Conservation (phyloP, 2,329 filamentous ascomycete species). For the Cladosporium austrohemisphaericum region DNA sequence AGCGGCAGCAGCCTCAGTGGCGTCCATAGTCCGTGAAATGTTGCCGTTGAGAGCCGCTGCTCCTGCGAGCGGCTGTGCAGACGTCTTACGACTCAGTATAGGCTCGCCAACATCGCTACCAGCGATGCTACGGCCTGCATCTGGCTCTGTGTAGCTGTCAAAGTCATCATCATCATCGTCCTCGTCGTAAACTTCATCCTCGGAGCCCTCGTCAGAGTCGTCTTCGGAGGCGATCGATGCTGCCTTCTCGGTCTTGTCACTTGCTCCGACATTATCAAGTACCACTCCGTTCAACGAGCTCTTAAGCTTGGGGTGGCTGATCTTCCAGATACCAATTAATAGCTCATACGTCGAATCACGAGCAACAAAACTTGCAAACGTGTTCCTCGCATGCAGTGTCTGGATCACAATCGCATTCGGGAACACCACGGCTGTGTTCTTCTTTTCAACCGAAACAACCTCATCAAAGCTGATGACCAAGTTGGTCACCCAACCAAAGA, state of each 20-base stretch:
- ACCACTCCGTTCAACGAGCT: slow-evolving; percentile 87
- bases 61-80: slow-evolving; percentile 46
- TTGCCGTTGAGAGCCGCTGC: slow-evolving; percentile 37
- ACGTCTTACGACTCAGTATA: slow-evolving; percentile 66
- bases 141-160: slow-evolving; percentile 59
- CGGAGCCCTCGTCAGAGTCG: slow-evolving; percentile 59
- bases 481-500: slow-evolving; percentile 95
- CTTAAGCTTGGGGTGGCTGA: slow-evolving; percentile 86
- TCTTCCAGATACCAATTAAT: slow-evolving; percentile 97
- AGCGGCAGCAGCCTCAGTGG: slow-evolving; percentile 37
- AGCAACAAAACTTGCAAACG: slow-evolving; percentile 92
- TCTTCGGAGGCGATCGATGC: slow-evolving; percentile 54
- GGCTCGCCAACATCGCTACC: slow-evolving; percentile 49
- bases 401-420: slow-evolving; percentile 97
- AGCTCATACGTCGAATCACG: slow-evolving; percentile 95
- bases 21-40: slow-evolving; percentile 28
- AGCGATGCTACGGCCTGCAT: slow-evolving; percentile 46
- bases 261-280: slow-evolving; percentile 70
- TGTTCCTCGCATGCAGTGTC: slow-evolving; percentile 88
- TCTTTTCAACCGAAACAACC: slow-evolving; percentile 93
- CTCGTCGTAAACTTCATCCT: slow-evolving; percentile 75
- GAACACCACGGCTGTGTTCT: slow-evolving; percentile 90
- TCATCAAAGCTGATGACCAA: slow-evolving; percentile 98
- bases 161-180: slow-evolving; percentile 64
- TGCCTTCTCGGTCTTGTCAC: slow-evolving; percentile 86